Base-by-base conservation (phyloP, 2,329 filamentous ascomycete species). In the Colletotrichum sp. region DNA sequence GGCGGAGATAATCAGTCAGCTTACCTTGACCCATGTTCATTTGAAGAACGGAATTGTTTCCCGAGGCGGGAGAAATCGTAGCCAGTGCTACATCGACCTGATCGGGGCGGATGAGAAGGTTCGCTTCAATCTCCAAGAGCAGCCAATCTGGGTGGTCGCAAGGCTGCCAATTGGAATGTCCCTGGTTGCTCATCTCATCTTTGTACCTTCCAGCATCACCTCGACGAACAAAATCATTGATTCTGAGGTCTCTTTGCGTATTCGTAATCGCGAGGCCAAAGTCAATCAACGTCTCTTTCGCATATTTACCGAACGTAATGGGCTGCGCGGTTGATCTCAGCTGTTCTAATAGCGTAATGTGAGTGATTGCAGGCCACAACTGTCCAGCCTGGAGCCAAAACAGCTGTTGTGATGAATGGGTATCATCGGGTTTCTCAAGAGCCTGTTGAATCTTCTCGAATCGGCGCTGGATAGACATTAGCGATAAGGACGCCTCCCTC, bases 1-100 rank as follows among this genome's bases (percentile, higher is more conserved):
- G n/a, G 12, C 39, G 62, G 10, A 6, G 36, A n/a, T 32, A 13
- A 44, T 60, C 1, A 72, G 77, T 80, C 80, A 84, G 84, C 18
- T 36, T n/a, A 62, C 89, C 89, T 84, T 92, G 88, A 0, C 92
- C 92, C 92, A 94, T 94, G 76, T 93, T 92, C 82, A 94, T 88
- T 76, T 94, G 92, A 2, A 93, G 78, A 0, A 94, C 90, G 0
- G 91, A 91, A 75, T 93, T 94, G 0, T 82, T 77, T 0, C 84
- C 83, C 0, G 89, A 90, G 0, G 79, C 71, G 0, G 93, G 92
- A 0, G 83, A 83, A 2, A 93, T 91, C 21, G 91, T 95, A 0
- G 91, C 90, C 3, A 84, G 78, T 0, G 93, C 92, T 8, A 95
- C 92, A 6, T 92, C 87, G 1, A 93, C 86, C 78, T 95, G 93